Evolutionary conservation across 2,329 filamentous ascomycete species (phyloP), one percentile per base, ranked within the genome.

Genomic region (Calonectria honghensis): DNA sequence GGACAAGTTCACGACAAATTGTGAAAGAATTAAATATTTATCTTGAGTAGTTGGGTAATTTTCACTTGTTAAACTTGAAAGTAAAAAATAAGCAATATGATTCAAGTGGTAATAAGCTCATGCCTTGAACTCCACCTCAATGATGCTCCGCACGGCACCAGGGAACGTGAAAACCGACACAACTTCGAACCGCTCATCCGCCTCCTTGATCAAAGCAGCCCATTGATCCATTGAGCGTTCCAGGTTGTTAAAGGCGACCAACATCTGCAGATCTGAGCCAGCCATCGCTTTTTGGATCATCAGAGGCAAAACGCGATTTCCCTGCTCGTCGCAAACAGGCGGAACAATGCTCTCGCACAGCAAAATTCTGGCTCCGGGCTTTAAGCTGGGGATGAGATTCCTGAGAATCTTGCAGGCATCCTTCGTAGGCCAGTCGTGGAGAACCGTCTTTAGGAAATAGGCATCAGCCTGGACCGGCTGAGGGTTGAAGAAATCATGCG

Each of bases 351-450:
- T 81, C 54, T 87, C 86, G 35, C 51, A 72, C 11, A 72, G 39
- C 3, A 67, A n/a, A 41, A 72, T 59, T 6, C 69, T 61, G 18
- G 61, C 29, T 10, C 51, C 37, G 2, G 61, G 39, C 13, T 61
- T 37, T 10, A 72, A 24, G 6, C 45, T 48, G 4, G 50, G 61
- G 2, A 59, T 29, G 16, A 72, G 14, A 11, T 50, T 72, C 4
- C 6, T 14, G 7, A 87, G 81, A 64, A 90, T 88, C 70, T 81
- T 78, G 29, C 84, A 73, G 6, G 82, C 82, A 64, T 88, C 84
- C 31, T 83, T 82, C 69, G 91, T 89, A 0, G 89, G 85, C 88
- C 89, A 91, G 82, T 91, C 89, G 80, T 91, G 90, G 20, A 92
- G 83, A 70, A 91, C 89, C 73, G 87, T 83, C 78, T 90, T 89